phyloP scores from a whole-genome alignment of 805 yeast species.

The Pichia eremophila region DNA sequence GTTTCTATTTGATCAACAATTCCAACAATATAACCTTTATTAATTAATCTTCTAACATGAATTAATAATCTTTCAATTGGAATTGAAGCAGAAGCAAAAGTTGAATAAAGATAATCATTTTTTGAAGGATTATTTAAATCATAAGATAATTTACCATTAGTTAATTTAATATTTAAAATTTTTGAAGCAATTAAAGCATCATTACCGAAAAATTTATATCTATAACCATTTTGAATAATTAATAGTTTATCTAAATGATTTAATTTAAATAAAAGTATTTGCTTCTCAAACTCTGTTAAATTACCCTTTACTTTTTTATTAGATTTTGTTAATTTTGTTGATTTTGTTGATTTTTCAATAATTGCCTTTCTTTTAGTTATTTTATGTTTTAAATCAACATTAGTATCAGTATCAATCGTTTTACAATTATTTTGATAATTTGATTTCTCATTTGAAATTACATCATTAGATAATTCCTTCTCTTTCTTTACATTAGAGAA shows the following conservation, averaged over 20 bases:
- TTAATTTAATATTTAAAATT: conserved; percentile 57
- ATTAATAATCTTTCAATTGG: conserved; percentile 70
- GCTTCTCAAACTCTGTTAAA: conserved; percentile 75
- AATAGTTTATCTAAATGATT: conserved; percentile 58
- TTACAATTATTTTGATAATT: too few relatives aligned
- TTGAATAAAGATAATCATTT: conserved; percentile 39
- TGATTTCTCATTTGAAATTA: too few relatives aligned
- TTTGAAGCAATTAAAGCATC: conserved; percentile 70
- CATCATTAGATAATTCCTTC: too few relatives aligned
- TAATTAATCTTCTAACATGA: conserved; percentile 65
- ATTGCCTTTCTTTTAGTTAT: not conserved
- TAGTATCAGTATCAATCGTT: too few relatives aligned
- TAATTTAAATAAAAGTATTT: conserved; percentile 57
- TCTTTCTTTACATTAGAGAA: conserved; percentile 5
- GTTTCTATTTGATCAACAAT: conserved; percentile 81
- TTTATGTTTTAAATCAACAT: too few relatives aligned
- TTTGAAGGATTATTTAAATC: conserved; percentile 32
- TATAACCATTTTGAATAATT: conserved; percentile 86
- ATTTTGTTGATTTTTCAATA: not conserved
- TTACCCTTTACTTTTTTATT: conserved; percentile 10
- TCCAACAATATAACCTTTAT: conserved; percentile 72
- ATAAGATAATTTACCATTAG: conserved; percentile 56
- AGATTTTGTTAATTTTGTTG: not conserved
- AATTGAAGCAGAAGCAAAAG: conserved; percentile 76
- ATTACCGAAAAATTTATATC: conserved; percentile 75